Evolutionary conservation across 805 yeast genomes (phyloP).

Genomic region (Barnettozyma vustinii): DNA sequence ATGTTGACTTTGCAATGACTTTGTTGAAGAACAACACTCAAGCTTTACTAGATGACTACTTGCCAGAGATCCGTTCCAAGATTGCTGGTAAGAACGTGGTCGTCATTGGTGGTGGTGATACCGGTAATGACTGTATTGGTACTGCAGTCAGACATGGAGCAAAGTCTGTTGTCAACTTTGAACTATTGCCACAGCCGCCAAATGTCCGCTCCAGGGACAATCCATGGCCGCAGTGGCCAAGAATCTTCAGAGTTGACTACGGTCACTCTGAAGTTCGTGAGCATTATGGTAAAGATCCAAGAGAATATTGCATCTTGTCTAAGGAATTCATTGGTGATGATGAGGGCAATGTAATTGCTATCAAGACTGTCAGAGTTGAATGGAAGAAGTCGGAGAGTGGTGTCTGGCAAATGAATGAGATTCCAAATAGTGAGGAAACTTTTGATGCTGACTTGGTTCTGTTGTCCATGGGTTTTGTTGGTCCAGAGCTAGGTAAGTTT

Average conservation of each 20-base stretch:
- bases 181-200: constrained; percentile 90
- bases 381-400: constrained; percentile 95
- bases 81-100: constrained; percentile 85
- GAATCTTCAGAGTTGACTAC: constrained; percentile 94
- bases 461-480: constrained; percentile 95
- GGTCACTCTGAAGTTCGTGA: constrained; percentile 94
- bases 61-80: constrained; percentile 67
- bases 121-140: constrained; percentile 98
- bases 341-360: constrained; percentile 91
- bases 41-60: constrained; percentile 75
- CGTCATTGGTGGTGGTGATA: constrained; percentile 99
- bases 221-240: constrained; percentile 99
- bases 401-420: constrained; percentile 98
- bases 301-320: constrained; percentile 92
- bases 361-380: constrained; percentile 94
- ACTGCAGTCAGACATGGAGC: constrained; percentile 98
- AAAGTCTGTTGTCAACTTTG: constrained; percentile 88
- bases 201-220: constrained; percentile 82
- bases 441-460: constrained; percentile 94
- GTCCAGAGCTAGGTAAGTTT: constrained; percentile 84
- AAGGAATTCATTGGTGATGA: constrained; percentile 95
- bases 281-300: constrained; percentile 95
- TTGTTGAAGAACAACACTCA: constrained; percentile 83
- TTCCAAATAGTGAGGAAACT: constrained; percentile 89
- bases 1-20: constrained; percentile 93